A percentile compares a stretch with the other conserved stretches of the same genome.
Evolutionary conservation across 2,329 filamentous ascomycete genomes (phyloP).

Genomic region (Apiospora pterosperma): DNA sequence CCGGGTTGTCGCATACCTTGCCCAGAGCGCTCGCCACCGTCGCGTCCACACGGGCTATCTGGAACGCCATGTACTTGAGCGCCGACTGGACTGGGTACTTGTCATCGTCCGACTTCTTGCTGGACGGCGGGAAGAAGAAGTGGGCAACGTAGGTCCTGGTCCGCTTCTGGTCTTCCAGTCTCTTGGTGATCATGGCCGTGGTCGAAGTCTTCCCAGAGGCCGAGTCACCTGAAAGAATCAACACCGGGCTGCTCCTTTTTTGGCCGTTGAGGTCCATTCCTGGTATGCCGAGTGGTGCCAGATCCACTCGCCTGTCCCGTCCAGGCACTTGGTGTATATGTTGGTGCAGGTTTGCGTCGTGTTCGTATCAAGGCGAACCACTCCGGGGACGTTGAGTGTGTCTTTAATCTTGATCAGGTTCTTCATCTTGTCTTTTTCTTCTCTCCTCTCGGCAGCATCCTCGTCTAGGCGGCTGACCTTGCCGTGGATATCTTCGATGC

Average conservation of each 20-base stretch:
- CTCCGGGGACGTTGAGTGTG: neutral
- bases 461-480: neutral
- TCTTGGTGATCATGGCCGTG: constrained; percentile 19
- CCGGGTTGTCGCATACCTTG: constrained; percentile 16
- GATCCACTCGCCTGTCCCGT: neutral
- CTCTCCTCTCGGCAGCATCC: neutral
- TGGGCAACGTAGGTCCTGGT: constrained; percentile 21
- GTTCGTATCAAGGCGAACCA: neutral
- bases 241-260: constrained; percentile 11
- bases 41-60: constrained; percentile 22
- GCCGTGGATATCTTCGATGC: neutral
- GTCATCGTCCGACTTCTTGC: constrained; percentile 17
- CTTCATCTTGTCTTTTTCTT: neutral
- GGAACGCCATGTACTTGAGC: constrained; percentile 25
- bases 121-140: constrained; percentile 21
- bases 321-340: neutral
- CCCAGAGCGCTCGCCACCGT: constrained; percentile 15
- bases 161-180: constrained; percentile 18
- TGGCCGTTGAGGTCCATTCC: constrained; percentile 11
- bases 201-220: constrained; percentile 21
- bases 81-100: constrained; percentile 17
- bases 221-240: constrained; percentile 18
- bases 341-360: neutral
- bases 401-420: neutral
- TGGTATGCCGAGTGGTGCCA: neutral